Conservation (phyloP, 2,329 filamentous ascomycete genomes). For the Neopestalotiopsis sp. region DNA sequence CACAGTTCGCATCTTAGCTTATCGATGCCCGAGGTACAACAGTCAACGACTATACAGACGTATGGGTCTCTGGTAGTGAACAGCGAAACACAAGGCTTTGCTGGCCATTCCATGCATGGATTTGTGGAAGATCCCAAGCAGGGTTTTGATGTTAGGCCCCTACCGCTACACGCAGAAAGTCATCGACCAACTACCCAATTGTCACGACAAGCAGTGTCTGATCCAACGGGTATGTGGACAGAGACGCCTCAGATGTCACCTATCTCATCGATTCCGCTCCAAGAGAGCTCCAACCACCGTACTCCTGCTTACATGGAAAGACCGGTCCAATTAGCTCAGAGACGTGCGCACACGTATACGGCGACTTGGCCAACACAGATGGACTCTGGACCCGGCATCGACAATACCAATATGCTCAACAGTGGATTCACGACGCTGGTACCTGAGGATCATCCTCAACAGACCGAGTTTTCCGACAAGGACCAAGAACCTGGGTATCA, state of each 20-base stretch:
- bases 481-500: neutral
- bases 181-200: neutral
- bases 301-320: neutral
- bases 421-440: neutral
- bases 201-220: constrained; percentile 3
- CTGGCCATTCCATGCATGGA: neutral
- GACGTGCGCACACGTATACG: neutral
- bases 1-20: neutral
- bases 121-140: neutral
- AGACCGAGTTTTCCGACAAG: neutral
- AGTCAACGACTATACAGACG: neutral
- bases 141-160: neutral
- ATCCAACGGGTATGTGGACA: constrained; percentile 7
- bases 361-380: neutral
- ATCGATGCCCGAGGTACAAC: neutral
- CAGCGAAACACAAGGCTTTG: neutral
- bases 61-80: neutral
- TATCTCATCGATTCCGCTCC: neutral
- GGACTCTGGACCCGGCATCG: neutral
- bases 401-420: neutral
- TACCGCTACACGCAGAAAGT: neutral
- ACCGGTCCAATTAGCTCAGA: neutral
- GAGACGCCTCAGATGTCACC: constrained; percentile 8
- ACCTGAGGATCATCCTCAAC: neutral
- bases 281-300: neutral